These are phyloP conservation scores for Echinochloa phyllopogon DNA, from an alignment of 176 grass and related monocot species.

Conservation along the genomic window DNA sequence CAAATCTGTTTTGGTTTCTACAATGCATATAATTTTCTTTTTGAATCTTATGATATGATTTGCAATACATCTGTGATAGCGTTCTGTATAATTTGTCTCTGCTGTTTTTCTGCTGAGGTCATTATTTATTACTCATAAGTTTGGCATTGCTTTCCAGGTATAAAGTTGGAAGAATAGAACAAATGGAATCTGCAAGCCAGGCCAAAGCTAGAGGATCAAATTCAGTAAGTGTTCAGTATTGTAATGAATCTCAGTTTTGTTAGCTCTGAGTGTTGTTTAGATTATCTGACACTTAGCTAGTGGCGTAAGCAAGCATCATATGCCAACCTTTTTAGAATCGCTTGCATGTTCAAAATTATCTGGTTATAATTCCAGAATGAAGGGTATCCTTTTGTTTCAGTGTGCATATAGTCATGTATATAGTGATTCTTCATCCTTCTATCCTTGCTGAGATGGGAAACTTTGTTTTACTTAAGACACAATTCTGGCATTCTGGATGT, in stretches of 20 bases:
- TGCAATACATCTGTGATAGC: constrained; percentile 11
- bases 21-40: constrained; percentile 17
- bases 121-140: constrained; percentile 34
- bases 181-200: constrained; percentile 83
- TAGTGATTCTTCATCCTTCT: constrained; percentile 7
- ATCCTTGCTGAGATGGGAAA: background rate
- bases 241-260: background rate
- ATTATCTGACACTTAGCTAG: constrained; percentile 2
- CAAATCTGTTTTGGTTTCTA: background rate
- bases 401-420: background rate
- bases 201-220: constrained; percentile 82
- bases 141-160: constrained; percentile 59
- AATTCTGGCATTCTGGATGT: background rate
- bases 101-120: background rate
- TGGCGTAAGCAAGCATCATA: background rate
- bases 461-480: constrained; percentile 7
- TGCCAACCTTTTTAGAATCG: background rate
- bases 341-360: background rate
- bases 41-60: constrained; percentile 22
- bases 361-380: background rate
- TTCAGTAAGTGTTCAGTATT: constrained; percentile 67
- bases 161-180: constrained; percentile 99
- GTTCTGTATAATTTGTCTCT: constrained; percentile 31
- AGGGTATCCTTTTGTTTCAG: background rate
- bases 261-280: background rate